These are phyloP conservation scores for Tirmania nivea DNA, from an alignment of 495 filamentous ascomycete genomes.

Conservation along the genomic window DNA sequence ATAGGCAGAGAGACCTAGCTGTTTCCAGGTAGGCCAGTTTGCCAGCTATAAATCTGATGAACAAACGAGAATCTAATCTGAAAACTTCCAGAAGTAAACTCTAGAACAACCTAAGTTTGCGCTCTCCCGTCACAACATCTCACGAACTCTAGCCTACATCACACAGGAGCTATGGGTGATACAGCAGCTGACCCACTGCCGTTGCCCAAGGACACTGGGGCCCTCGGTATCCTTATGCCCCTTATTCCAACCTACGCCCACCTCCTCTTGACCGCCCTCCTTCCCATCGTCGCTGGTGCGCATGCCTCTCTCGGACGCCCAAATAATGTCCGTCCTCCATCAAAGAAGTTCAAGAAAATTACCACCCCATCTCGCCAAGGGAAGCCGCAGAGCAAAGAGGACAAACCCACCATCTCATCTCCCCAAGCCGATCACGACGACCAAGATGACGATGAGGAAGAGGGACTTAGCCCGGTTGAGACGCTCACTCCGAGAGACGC, in stretches of 20 bases:
- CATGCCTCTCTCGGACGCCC: conserved; percentile 55
- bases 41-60: no score
- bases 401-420: conserved; percentile 19
- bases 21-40: no score
- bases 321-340: conserved; percentile 12
- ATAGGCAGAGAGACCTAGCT: no score
- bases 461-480: conserved; percentile 41
- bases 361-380: conserved; percentile 10
- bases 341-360: conserved; percentile 20
- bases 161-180: not conserved
- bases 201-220: not conserved
- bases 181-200: not conserved
- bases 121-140: no score
- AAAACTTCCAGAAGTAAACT: no score
- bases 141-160: not conserved
- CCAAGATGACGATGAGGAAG: conserved; percentile 31
- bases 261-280: conserved; percentile 41
- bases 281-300: conserved; percentile 51
- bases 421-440: not conserved
- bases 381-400: conserved; percentile 30
- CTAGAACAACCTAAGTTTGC: no score
- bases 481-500: conserved; percentile 63
- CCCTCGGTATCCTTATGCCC: conserved; percentile 3
- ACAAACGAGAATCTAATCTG: no score
- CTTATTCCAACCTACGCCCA: conserved; percentile 43